Base-by-base conservation (phyloP, 768 basidiomycete genomes). In the Leucocoprinus birnbaumii region DNA sequence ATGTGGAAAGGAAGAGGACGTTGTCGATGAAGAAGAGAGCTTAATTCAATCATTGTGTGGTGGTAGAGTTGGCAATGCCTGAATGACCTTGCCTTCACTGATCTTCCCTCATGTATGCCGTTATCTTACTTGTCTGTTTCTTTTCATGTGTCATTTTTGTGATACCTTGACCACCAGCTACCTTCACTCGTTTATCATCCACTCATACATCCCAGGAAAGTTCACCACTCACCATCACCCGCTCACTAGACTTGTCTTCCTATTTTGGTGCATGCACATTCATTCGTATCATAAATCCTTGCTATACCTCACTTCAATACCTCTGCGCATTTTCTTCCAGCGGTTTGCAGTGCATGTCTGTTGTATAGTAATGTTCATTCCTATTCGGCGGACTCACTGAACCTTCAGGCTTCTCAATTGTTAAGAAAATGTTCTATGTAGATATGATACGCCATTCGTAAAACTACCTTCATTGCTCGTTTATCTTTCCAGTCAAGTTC, bases 1-100 rank as follows among this genome's bases (percentile, higher is more conserved):
- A 83, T 54, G 73, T 66, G 46, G 68, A 71, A 27, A 55, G 60
- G 59, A 57, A 57, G 54, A 56, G 60, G 57, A 61, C 58, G 38
- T 11, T 55, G 40, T 61, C 59, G 22, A 48, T 58, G 26, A 53
- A 46, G 41, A 24, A 22, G 41, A 42, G 52, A 40, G 45, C 22
- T 24, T 54, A 44, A 59, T 44, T 16, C 22, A 42, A 25, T 34
- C 22, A 4, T 35, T 19, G 43, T 47, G 16, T 50, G 54, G 38
- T 59, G 51, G 53, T 49, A 42, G 22, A 56, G 56, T 37, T 22
- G 24, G 44, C 3, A 47, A 45, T 24, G 35, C 55, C 24, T 49
- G 55, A 47, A 25, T 52, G 31, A 7, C 3, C 31, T 46, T 53
- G 37, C 40, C 50, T 53, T 55, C 27, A 53, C 40, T 14, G 34